Evolutionary conservation across 129 eudicot genomes (phyloP), one percentile per base, ranked within the genome.

Genomic region (Centrapalus pauciflorus): DNA sequence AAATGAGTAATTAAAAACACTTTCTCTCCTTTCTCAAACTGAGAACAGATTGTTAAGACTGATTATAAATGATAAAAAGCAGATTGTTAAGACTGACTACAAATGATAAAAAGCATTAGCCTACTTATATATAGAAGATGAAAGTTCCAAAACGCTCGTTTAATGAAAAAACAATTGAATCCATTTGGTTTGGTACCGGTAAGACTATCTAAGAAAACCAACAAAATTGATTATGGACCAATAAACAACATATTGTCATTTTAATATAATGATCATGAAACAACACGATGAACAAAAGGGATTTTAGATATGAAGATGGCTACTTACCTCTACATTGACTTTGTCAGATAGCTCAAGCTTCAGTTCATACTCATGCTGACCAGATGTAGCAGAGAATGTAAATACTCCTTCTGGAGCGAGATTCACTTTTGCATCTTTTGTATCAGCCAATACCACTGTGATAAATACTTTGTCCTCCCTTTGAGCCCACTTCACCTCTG

Each of bases 401-500:
- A 93, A 93, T 7, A 76, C 80, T 63, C 98, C 98, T 61, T 88
- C 94, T 0, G 98, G 95, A 40, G 86, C 95, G 32, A 93, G 78
- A 69, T 93, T 82, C 51, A 88, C 96, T 69, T 93, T 88, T 0
- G 95, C 82, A 66, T 78, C 69, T 72, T 88, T 88, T 17, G 98
- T 85, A 79, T 93, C 95, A 0, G 96, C 89, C 66, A 93, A 71
- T 40, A 82, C 35, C 30, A 93, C 96, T 4, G 96, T 93, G 52
- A 93, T 67, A 56, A 46, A 93, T 3, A 93, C 79, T 70, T 80
- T 84, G 73, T 93, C 98, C 55, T 76, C 85, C 74, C 96, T 85
- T 59, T 93, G 87, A 5, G 98, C 98, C 98, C 98, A 93, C 81
- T 88, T 93, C 43, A 93, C 80, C 46, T 85, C 95, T 11, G 98